A percentile compares a stretch with the other conserved stretches of the same genome.
phyloP scores from a whole-genome alignment of 306 rosid species.

The Acacia confusa region DNA sequence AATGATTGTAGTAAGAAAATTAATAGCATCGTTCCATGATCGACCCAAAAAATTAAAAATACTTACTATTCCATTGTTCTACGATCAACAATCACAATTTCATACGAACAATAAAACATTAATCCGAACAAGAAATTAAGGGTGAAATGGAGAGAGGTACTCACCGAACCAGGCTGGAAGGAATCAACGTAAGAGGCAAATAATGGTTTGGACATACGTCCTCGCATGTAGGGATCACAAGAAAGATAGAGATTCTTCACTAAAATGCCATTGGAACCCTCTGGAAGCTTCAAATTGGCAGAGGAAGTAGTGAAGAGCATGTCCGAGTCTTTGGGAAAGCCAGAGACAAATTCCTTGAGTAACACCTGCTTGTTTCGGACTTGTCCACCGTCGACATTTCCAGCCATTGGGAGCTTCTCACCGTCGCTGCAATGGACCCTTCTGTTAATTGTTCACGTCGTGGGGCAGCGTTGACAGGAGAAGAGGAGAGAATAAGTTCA shows the following conservation, averaged over 20 bases:
- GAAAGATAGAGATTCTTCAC: constrained; percentile 25
- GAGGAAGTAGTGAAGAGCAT: neutral
- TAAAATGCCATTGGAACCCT: constrained; percentile 1
- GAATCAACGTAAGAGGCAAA: neutral
- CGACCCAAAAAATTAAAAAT: too few relatives aligned
- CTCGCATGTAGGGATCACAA: constrained; percentile 20
- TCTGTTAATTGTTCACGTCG: too few relatives aligned
- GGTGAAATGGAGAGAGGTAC: neutral
- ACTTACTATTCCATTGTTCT: too few relatives aligned
- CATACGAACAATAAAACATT: too few relatives aligned
- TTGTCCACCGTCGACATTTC: neutral
- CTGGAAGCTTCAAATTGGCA: constrained; percentile 7
- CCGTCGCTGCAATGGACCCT: too few relatives aligned
- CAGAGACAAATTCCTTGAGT: constrained; percentile 12
- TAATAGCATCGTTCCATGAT: too few relatives aligned
- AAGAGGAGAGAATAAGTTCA: too few relatives aligned
- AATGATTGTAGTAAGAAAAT: too few relatives aligned
- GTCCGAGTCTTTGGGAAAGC: constrained; percentile 6
- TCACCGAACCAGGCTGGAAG: constrained; percentile 12
- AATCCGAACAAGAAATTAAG: neutral
- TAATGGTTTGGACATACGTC: neutral
- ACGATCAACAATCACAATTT: too few relatives aligned
- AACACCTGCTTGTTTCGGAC: neutral
- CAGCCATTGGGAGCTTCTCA: neutral
- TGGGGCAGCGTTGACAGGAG: too few relatives aligned